Evolutionary conservation across 345 rosid species (phyloP), one percentile per base, ranked within the genome.

Genomic region (Aquilaria yunnanensis): DNA sequence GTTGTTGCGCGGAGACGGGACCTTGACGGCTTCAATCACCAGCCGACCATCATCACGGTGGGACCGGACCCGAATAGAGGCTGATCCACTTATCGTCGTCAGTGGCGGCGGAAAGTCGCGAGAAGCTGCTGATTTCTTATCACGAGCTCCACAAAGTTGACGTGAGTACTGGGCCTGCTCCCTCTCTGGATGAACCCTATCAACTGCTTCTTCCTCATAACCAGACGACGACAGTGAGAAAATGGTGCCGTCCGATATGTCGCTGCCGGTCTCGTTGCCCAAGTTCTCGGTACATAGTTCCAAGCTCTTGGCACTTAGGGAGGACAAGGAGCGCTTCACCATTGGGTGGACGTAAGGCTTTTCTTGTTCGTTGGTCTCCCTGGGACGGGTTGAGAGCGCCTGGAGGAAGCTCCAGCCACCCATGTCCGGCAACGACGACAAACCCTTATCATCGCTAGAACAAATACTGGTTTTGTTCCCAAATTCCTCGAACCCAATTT

Each of bases 231-330:
- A 55, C 57, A 68, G 49, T 33, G 75, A 67, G 72, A 81, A 72
- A 48, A 73, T 59, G 64, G 63, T 66, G 43, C 8, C 73, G 9
- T 75, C 77, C 11, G 57, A 55, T 34, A 74, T 67, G 54, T 85
- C 88, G 59, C 81, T 37, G 5, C 98, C 97, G 0, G 90, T 85
- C 75, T 92, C 98, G 50, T 78, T 84, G 3, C 98, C 97, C 9
- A 92, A 77, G 63, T 75, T 85, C 67, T 92, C 97, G 5, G 98
- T 92, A 67, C 97, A 92, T 45, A 92, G 59, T 73, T 83, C 85
- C 70, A 92, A 47, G 80, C 98, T 90, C 75, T 77, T 83, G 43
- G 82, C 82, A 45, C 90, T 86, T 2, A 92, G 84, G 30, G 62
- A 59, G 10, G 83, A 81, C 6, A 76, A 63, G 54, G 83, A 81